Percentiles rank a stretch among this genome's conserved stretches.
These are phyloP conservation scores for Amylocystis lapponica DNA, from an alignment of 768 basidiomycete species.

Conservation along the genomic window DNA sequence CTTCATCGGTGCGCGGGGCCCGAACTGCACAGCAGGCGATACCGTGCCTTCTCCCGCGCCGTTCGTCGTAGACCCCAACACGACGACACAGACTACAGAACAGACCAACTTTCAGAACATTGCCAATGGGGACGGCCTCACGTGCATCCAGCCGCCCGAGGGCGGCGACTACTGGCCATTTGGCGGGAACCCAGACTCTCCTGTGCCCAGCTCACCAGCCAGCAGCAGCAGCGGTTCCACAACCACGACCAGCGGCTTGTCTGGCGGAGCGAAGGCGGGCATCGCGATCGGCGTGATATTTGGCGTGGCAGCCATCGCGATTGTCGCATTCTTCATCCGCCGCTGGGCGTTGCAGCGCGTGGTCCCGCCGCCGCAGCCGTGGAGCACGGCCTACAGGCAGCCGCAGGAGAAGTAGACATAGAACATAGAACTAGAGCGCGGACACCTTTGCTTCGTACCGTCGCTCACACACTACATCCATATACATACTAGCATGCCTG, in stretches of 20 bases:
- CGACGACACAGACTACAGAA: slow-evolving; percentile 33
- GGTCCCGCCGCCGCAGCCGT: neutral
- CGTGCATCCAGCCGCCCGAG: slow-evolving; percentile 61
- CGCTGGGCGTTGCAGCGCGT: slow-evolving; percentile 37
- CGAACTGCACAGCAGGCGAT: slow-evolving; percentile 52
- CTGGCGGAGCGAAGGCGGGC: slow-evolving; percentile 36
- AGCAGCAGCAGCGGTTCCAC: slow-evolving; percentile 8
- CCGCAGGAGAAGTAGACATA: no score
- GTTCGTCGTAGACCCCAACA: slow-evolving; percentile 50
- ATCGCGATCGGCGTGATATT: slow-evolving; percentile 47
- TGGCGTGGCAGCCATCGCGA: slow-evolving; percentile 37
- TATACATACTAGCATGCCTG: no score
- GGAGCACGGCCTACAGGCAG: no score
- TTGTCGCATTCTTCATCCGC: slow-evolving; percentile 42
- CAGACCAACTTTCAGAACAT: slow-evolving; percentile 52
- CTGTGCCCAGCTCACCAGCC: slow-evolving; percentile 16
- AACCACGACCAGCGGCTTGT: slow-evolving; percentile 17
- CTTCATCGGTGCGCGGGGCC: slow-evolving; percentile 65
- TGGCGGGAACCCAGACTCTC: slow-evolving; percentile 41
- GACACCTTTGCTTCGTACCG: no score
- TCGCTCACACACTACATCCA: no score
- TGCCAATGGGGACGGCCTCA: slow-evolving; percentile 50
- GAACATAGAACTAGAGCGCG: no score
- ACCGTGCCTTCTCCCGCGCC: slow-evolving; percentile 48
- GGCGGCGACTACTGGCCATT: slow-evolving; percentile 74